Evolutionary conservation across 2,329 filamentous ascomycete species (phyloP), one percentile per base, ranked within the genome.

Genomic region (Onygenales sp.): DNA sequence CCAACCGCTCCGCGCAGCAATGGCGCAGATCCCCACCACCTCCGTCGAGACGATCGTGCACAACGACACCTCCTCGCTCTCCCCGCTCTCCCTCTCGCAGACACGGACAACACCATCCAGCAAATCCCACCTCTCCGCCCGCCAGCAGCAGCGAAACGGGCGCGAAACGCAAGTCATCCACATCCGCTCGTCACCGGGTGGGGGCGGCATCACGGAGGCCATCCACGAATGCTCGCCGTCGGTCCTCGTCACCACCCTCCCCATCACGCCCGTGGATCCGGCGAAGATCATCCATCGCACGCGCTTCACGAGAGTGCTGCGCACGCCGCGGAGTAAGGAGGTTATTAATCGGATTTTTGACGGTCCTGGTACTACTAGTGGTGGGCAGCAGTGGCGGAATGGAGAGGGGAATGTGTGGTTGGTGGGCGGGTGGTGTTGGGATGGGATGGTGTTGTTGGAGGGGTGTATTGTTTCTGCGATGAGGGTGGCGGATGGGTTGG

Each of bases 401-500:
- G 80, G 80, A 0, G 68, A 79, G 49, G 71, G 73, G 7, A 72
- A 75, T 42, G 75, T 84, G 0, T 83, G 75, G 72, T 60, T 83
- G 10, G 71, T 74, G 0, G 81, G 81, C 5, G 78, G 78, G 0
- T 84, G 80, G 81, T 84, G 80, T 58, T 83, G 80, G 80, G 81
- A 84, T 62, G 81, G 81, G 2, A 80, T 84, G 79, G 79, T 84
- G 1, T 59, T 84, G 13, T 63, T 84, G 3, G 81, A 83, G 62
- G 81, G 81, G 1, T 84, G 81, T 53, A 69, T 83, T 2, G 72
- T 80, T 2, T 83, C 80, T 7, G 79, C 81, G 1, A 78, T 79
- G 72, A 70, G 74, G 36, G 70, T 83, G 44, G 81, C 79, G 0
- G 59, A 67, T n/a, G 74, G 72, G 10, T 73, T 83, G 59, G 77